Base-by-base conservation (phyloP, 352 stramenopile species). In the Halophytophthora polymorphica region DNA sequence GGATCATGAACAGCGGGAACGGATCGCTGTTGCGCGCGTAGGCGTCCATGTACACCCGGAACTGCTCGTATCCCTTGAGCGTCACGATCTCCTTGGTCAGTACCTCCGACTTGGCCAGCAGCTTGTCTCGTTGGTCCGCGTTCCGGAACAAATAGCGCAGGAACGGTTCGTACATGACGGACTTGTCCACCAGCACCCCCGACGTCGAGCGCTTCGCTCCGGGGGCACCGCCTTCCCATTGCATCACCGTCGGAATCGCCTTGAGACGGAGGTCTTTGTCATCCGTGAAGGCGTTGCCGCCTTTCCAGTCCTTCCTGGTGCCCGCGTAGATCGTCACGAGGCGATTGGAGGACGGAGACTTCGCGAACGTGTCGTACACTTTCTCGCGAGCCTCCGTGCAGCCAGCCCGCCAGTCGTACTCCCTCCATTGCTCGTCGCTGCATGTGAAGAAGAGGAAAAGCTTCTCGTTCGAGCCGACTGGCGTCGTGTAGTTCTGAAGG, bases 391-490 rank as follows among this genome's bases (percentile, higher is more conserved):
- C 73, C 19, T 63, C 57, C 8, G 44, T 53, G 33, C 75, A 88
- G 35, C 69, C 56, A n/a, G 57, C 54, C 10, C 60, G 77, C 74
- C 77, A 88, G 56, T 88, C 71, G 33, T 73, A 47, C 52, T 60
- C 45, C 1, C 56, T 61, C 17, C 68, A 68, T 31, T 80, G 46
- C 18, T 63, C 61, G 42, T 83, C 71, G 15, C 73, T 82, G 59
- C 77, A 89, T 2, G 68, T 79, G 51, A 89, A 89, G 45, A 86
- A 86, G 13, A 87, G 57, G 46, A 86, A 86, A n/a, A 89, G 46
- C 12, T 69, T 49, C 25, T 85, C 71, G 42, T 62, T 46, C 14
- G 50, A 65, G 39, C 50, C 28, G 15, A 6, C 11, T 15, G 45
- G 46, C 23, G 37, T 74, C 33, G 14, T 51, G 33, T 86, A 85